Base-by-base conservation (phyloP, 2,329 filamentous ascomycete species). In the Neofusicoccum sp. region DNA sequence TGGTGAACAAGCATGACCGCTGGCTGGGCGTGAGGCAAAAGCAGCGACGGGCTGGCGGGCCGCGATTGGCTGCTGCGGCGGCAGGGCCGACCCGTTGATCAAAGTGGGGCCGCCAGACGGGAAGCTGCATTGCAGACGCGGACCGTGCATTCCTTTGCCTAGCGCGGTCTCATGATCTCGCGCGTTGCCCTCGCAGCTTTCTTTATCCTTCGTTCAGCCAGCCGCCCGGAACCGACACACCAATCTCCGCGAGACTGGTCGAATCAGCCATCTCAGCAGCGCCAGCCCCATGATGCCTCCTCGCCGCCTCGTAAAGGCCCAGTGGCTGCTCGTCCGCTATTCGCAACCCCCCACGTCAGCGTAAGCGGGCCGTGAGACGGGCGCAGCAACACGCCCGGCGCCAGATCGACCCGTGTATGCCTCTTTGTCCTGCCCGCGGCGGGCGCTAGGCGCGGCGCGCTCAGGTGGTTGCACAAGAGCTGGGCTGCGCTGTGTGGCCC, bases 281-380 rank as follows among this genome's bases (percentile, higher is more conserved):
- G 22, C 22, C 22, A 22, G 22, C 22, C 22, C 22, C 22, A 22
- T 22, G 22, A 22, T 22, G 22, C 22, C 22, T 22, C 22, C 22
- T 22, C 22, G 22, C 22, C 22, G 22, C 22, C 22, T 22, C 22
- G 22, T 22, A 22, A 22, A 22, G 12, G 16, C 36, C 36, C n/a
- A 28, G 36, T 41, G 50, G 47, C 6, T 8, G 31, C 8, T 14
- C 33, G 6, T 28, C 39, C 49, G 39, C 49, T 37, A 14, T 43
- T 56, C 50, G 50, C 36, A 33, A 41, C 11, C 14, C 22, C 37
- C 50, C 52, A 56, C 52, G 52, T 56, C 52, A 56, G 52, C 52
- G 12, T 12, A 29, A 16, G 50, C 50, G 6, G 22, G 29, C 50
- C 22, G 50, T 56, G 37, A 41, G 50, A 56, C 50, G 50, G n/a